A percentile compares a stretch with the other conserved stretches of the same genome.
Evolutionary conservation across 176 grass and related monocot species (phyloP).

Genomic region (Raddia guianensis): DNA sequence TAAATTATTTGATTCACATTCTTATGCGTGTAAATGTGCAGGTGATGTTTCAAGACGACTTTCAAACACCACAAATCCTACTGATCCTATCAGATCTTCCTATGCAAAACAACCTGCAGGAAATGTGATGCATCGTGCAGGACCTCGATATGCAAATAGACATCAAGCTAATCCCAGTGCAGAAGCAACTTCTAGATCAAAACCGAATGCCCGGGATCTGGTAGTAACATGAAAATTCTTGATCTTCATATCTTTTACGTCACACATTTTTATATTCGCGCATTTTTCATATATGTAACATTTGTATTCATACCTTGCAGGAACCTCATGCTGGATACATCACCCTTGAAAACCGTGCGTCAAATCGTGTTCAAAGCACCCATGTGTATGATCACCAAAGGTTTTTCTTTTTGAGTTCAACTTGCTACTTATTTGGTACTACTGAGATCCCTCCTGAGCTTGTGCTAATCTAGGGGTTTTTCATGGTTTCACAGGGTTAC

Average conservation of each 20-base stretch:
- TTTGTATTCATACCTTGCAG: constrained; percentile 44
- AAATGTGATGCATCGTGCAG: constrained; percentile 12
- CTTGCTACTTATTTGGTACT: constrained; percentile 29
- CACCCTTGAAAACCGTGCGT: constrained; percentile 39
- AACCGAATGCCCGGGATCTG: constrained; percentile 53
- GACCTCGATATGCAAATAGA: constrained; percentile 42
- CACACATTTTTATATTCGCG: constrained; percentile 21
- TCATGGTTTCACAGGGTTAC: constrained; percentile 45
- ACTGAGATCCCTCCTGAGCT: constrained; percentile 3
- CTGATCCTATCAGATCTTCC: constrained; percentile 13
- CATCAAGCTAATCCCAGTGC: constrained; percentile 34
- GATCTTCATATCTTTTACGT: constrained; percentile 20
- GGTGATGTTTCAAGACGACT: constrained; percentile 40
- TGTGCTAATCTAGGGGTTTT: constrained; percentile 36
- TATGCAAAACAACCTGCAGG: constrained; percentile 24
- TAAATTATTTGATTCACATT: constrained; percentile 31
- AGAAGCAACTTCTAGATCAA: constrained; percentile 49
- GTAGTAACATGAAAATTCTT: constrained; percentile 41
- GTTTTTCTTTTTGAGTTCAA: constrained; percentile 32
- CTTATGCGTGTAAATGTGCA: constrained; percentile 40
- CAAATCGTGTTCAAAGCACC: constrained; percentile 31
- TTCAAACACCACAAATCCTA: constrained; percentile 22
- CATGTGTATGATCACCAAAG: constrained; percentile 49
- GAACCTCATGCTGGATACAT: constrained; percentile 76
- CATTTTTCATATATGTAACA: constrained; percentile 12